Base-by-base conservation (phyloP, 2,329 filamentous ascomycete genomes). In the Decorospora gaudefroyi region DNA sequence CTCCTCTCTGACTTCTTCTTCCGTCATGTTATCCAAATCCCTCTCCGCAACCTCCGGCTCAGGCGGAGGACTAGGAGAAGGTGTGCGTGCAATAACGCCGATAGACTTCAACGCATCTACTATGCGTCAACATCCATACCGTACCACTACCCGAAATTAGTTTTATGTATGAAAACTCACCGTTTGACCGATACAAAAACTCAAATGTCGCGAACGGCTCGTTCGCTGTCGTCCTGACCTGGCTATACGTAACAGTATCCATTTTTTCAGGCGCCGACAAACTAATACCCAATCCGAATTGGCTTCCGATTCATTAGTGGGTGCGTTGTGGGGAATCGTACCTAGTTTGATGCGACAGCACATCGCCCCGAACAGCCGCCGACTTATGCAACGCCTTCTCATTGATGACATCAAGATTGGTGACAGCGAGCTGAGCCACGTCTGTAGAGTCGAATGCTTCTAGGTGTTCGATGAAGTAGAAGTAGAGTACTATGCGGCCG, bases 381-480 rank as follows among this genome's bases (percentile, higher is more conserved):
- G 12, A 10, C 10, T 35, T 35, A 15, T 35, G 33, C 7, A 35
- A 12, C 9, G 21, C 21, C 7, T 35, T 12, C 15, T 35, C 33
- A n/a, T 22, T 35, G 11, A 35, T 13, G 7, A 13, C 21, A 26
- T 9, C 21, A 12, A 35, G 11, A 10, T 35, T 3, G 9, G n/a
- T 35, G 4, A n/a, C 26, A 3, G 21, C 7, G n/a, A 41, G 21
- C 33, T 12, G 42, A 16, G 34, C 21, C 4, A 45, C 19, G 5
- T 32, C 16, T 2, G 8, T 16, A 0, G 35, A 25, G 4, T 10
- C 26, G 8, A 22, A 17, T 13, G 27, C 29, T 3, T 40, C 30
- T 13, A 46, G 23, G 10, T 21, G 25, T 15, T 46, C 35, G 6
- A 40, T 31, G 35, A 34, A 35, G 25, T 46, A 40, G 16, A 40